Conservation (phyloP, 495 filamentous ascomycete genomes). For the Hyaloscypha hepaticicola region DNA sequence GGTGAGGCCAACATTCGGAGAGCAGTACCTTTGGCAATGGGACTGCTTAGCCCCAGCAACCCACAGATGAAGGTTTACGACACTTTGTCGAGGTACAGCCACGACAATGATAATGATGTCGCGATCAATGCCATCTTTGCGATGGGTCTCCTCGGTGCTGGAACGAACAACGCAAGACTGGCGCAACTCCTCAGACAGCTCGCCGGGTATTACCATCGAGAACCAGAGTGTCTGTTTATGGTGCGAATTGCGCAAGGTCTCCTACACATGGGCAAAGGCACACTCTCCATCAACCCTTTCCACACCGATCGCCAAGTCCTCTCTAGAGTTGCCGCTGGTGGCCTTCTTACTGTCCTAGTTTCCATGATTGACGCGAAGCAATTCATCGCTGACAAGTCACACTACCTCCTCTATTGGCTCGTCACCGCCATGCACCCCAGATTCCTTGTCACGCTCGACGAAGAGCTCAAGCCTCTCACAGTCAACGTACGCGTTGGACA, state of each 20-base stretch:
- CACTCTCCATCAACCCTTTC: slow-evolving; percentile 92
- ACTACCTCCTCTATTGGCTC: slow-evolving; percentile 97
- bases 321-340: slow-evolving; percentile 85
- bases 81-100: slow-evolving; percentile 94
- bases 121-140: slow-evolving; percentile 98
- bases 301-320: slow-evolving; percentile 96
- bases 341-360: slow-evolving; percentile 85
- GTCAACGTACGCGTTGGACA: slow-evolving; percentile 98
- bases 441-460: slow-evolving; percentile 93
- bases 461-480: slow-evolving; percentile 87
- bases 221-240: slow-evolving; percentile 96
- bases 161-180: slow-evolving; percentile 96
- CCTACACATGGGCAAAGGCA: slow-evolving; percentile 98
- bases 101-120: slow-evolving; percentile 99
- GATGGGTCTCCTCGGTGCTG: slow-evolving; percentile 95
- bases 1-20: slow-evolving; percentile 95
- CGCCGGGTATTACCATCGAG: slow-evolving; percentile 96
- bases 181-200: slow-evolving; percentile 93
- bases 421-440: slow-evolving; percentile 96
- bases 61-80: slow-evolving; percentile 99
- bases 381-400: slow-evolving; percentile 84
- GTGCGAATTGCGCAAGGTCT: slow-evolving; percentile 97
- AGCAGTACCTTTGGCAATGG: slow-evolving; percentile 97
- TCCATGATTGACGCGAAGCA: slow-evolving; percentile 93
- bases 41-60: slow-evolving; percentile 92